Conservation (phyloP, 352 stramenopile genomes). For the Pythium insidiosum region DNA sequence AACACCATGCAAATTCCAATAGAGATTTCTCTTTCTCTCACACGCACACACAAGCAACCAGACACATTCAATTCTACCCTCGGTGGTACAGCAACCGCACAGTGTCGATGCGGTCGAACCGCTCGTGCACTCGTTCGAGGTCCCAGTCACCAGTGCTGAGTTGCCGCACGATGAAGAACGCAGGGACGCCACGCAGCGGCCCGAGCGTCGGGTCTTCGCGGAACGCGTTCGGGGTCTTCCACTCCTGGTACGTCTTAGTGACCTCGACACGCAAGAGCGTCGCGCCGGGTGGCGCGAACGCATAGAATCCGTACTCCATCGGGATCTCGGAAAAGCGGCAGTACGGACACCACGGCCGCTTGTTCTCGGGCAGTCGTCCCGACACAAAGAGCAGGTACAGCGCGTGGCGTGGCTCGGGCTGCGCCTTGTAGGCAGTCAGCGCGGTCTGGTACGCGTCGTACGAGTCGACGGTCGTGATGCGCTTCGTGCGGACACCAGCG, state of each 20-base stretch:
- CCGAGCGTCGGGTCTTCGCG: constrained; percentile 40
- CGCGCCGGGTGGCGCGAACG: constrained; percentile 47
- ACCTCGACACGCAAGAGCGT: constrained; percentile 61
- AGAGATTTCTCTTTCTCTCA: too few species aligned
- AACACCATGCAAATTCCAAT: too few species aligned
- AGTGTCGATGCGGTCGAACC: constrained; percentile 36
- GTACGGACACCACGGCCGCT: constrained; percentile 75
- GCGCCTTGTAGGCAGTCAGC: constrained; percentile 26
- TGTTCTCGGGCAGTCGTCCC: constrained; percentile 50
- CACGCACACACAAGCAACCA: too few species aligned
- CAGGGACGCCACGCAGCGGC: constrained; percentile 37
- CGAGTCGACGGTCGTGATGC: constrained; percentile 38
- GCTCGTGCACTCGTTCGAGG: constrained; percentile 35
- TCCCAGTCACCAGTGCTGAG: constrained; percentile 20
- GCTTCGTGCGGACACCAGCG: constrained; percentile 32
- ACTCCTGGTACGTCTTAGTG: constrained; percentile 45
- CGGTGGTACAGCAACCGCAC: constrained; percentile 14
- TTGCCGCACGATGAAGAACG: constrained; percentile 27
- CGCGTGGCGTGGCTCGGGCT: constrained; percentile 23
- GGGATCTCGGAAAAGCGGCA: constrained; percentile 70
- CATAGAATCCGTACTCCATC: constrained; percentile 63
- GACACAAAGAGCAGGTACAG: constrained; percentile 68
- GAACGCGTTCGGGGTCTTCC: constrained; percentile 52
- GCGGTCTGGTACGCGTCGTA: constrained; percentile 31
- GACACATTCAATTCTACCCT: too few species aligned